Evolutionary conservation across 208 protist species (phyloP), one percentile per base, ranked within the genome.

Genomic region (Acanthamoeba culbertsoni): DNA sequence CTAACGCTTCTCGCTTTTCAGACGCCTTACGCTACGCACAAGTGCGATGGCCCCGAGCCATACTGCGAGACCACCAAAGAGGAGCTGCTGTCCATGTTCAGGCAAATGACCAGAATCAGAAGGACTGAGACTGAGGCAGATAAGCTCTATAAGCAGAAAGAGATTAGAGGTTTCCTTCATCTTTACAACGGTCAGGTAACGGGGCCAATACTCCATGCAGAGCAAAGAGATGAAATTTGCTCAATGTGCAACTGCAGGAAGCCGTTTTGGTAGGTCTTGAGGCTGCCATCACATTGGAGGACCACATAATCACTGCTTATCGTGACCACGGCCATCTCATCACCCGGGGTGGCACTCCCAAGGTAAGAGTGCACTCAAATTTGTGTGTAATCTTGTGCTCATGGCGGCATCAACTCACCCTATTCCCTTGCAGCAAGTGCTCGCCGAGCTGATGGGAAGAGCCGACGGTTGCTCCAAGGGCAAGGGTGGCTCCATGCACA

Each of bases 401-500:
- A 71, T 93, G n/a, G n/a, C 77, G 28, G 73, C 91, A 46, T n/a
- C 35, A 28, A 28, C 35, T 91, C 42, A 28, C 68, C 26, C 35
- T 51, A 0, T 16, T 5, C 40, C 1, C 16, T 6, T 35, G 26
- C 43, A 84, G 73, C 43, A 84, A 84, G 73, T 84, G 40, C 98
- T 99, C 75, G 98, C 97, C 2, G 98, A 99, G 96, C 97, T 99
- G 93, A 97, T 98, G 75, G 98, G 98, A 53, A 94, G 95, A 43
- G 79, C 94, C 73, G 94, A 92, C 28, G 98, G 98, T 84, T 97
- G 97, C 95, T 98, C 97, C 46, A 98, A 98, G 93, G 98, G 98
- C 91, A 98, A 98, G 55, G 99, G 99, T 63, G 99, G 99, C 37
- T 99, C 98, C 82, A 99, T 99, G 99, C 99, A 99, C 96, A 99